These are phyloP conservation scores for Syncephalastrum contaminatum DNA, from an alignment of 371 early-diverging fungal genomes.

Conservation along the genomic window DNA sequence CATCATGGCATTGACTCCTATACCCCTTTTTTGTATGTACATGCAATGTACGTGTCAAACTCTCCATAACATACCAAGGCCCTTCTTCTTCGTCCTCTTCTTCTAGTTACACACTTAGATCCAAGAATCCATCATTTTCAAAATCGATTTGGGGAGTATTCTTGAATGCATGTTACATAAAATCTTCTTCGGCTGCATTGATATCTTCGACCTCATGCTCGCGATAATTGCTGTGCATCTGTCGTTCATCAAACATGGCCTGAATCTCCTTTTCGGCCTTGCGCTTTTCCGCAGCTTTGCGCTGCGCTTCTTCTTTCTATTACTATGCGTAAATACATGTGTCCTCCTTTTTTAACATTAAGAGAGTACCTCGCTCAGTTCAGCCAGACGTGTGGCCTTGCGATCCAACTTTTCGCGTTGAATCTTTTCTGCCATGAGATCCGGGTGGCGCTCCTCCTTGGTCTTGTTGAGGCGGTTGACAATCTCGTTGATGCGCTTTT, in stretches of 20 bases:
- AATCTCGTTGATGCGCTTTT: conserved; percentile 77
- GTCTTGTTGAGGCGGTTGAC: conserved; percentile 95
- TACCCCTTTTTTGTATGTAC: too few relatives aligned
- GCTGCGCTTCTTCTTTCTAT: conserved; percentile 37
- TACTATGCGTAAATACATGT: conserved; percentile 1
- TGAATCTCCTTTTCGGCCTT: conserved; percentile 55
- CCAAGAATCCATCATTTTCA: too few relatives aligned
- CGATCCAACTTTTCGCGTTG: conserved; percentile 63
- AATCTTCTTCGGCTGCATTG: conserved; percentile 71
- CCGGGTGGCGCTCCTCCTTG: conserved; percentile 72
- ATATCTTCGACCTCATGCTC: conserved; percentile 53
- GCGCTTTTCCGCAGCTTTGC: conserved; percentile 34
- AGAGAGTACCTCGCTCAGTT: conserved; percentile 49
- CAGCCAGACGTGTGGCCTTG: conserved; percentile 42
- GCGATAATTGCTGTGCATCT: conserved; percentile 64
- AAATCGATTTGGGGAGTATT: too few relatives aligned
- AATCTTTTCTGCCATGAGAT: conserved; percentile 72
- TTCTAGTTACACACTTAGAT: too few relatives aligned
- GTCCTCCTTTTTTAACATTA: not conserved
- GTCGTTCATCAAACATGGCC: conserved; percentile 52
- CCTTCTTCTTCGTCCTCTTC: too few relatives aligned
- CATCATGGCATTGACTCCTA: too few relatives aligned
- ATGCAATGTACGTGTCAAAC: too few relatives aligned
- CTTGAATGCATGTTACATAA: conserved; percentile 53
- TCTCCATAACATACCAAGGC: too few relatives aligned